Evolutionary conservation across 176 grass and related monocot species (phyloP).

Genomic region (Triticum dicoccoides): DNA sequence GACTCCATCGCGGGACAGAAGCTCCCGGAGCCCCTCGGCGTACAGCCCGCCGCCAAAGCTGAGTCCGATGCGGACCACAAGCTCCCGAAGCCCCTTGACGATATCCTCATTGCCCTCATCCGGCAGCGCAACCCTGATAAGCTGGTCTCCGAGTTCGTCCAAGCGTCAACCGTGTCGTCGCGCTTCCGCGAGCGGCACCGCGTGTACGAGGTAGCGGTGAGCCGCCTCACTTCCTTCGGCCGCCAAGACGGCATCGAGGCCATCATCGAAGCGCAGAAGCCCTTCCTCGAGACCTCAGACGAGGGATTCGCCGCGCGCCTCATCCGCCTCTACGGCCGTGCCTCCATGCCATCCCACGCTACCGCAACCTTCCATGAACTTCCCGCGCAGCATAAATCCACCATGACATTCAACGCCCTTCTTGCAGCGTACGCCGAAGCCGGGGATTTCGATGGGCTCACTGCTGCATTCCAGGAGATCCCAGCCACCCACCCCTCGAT

Average conservation of each 20-base stretch:
- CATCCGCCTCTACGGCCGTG: slow-evolving; percentile 53
- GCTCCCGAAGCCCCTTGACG: not conserved
- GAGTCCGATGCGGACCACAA: not conserved
- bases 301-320: slow-evolving; percentile 49
- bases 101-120: slow-evolving; percentile 8
- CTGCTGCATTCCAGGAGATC: slow-evolving; percentile 33
- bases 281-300: slow-evolving; percentile 33
- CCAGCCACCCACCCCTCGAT: slow-evolving; percentile 35
- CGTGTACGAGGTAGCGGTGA: slow-evolving; percentile 40
- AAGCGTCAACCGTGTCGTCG: slow-evolving; percentile 4
- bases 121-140: slow-evolving; percentile 45
- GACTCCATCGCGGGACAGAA: not conserved
- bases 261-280: slow-evolving; percentile 56
- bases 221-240: slow-evolving; percentile 38
- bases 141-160: slow-evolving; percentile 54
- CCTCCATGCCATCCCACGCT: slow-evolving; percentile 51
- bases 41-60: not conserved
- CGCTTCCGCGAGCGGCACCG: slow-evolving; percentile 46
- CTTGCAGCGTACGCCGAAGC: slow-evolving; percentile 18
- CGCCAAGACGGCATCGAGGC: slow-evolving; percentile 38
- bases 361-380: slow-evolving; percentile 38
- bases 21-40: too few relatives aligned
- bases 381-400: slow-evolving; percentile 26
- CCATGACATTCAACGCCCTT: slow-evolving; percentile 45
- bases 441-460: slow-evolving; percentile 17